Base-by-base conservation (phyloP, 306 rosid genomes). In the Vigna hirtella region DNA sequence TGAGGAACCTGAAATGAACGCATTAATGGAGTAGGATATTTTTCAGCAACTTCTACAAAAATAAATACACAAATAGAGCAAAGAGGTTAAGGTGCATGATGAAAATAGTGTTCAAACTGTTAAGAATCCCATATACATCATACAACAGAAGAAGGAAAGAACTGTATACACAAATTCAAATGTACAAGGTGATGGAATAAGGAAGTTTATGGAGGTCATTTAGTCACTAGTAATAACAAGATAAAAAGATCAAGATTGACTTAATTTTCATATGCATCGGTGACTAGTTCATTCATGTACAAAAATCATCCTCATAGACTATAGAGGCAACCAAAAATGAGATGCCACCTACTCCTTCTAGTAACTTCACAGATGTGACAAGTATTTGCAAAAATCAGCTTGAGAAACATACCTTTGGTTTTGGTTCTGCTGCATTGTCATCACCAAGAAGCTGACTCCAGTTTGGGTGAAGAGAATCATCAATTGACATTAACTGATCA, bases 401-500 rank as follows among this genome's bases (percentile, higher is more conserved):
- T 7, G 73, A 86, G 78, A 81, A 72, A 81, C 88, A 68, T 71
- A 90, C 97, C 95, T 87, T 81, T 17, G 79, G 77, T 70, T 84
- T 85, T 56, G 96, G 85, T 81, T 85, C 92, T 36, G 78, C 74
- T 48, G 64, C 77, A 75, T 72, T 77, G 74, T 69, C 90, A 81
- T 85, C 90, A 71, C 73, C 76, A 15, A 91, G 90, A 69, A 94
- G 89, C 70, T 89, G 97, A 83, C 61, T 79, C 93, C 94, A 94
- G 80, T 84, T 87, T 53, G 88, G 89, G n/a, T 85, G 77, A 48
- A 66, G 79, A 71, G 86, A 64, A 70, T 86, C 97, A 82, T 90
- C 87, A 67, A 83, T 87, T 1, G 93, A 80, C 82, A 90, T 94
- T 74, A 89, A 82, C 47, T 80, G 90, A 79, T 86, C 97, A 55